A percentile compares a stretch with the other conserved stretches of the same genome.
These are phyloP conservation scores for Verticillium zaregamsianum DNA, from an alignment of 2,329 filamentous ascomycete species.

Conservation along the genomic window DNA sequence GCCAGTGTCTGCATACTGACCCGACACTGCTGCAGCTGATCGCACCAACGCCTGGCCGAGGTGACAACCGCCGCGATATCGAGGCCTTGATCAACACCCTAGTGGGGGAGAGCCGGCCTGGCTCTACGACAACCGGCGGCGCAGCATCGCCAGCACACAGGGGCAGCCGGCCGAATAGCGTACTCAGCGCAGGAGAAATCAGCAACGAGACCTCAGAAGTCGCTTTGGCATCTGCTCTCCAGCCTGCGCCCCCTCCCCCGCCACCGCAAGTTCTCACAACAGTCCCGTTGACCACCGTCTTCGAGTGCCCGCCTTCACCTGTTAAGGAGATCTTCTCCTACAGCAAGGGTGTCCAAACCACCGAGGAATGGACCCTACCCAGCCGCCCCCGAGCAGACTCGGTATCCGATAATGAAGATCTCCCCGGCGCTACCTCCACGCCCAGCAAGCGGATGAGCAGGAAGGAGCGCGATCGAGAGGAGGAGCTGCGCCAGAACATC, in stretches of 20 bases:
- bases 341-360: slow-evolving; percentile 93
- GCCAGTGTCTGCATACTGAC: neutral
- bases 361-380: slow-evolving; percentile 64
- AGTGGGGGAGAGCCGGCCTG: slow-evolving; percentile 71
- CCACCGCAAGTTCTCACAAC: slow-evolving; percentile 69
- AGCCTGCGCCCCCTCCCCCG: slow-evolving; percentile 26
- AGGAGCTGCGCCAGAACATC: slow-evolving; percentile 81
- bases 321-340: slow-evolving; percentile 88
- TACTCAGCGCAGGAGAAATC: slow-evolving; percentile 75
- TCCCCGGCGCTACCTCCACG: slow-evolving; percentile 49
- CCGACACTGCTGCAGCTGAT: slow-evolving; percentile 34
- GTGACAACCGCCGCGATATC: slow-evolving; percentile 69
- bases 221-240: slow-evolving; percentile 39
- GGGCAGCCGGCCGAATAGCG: slow-evolving; percentile 79
- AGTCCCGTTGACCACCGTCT: slow-evolving; percentile 69
- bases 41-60: slow-evolving; percentile 66
- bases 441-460: slow-evolving; percentile 73
- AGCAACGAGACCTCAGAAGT: slow-evolving; percentile 70
- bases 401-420: slow-evolving; percentile 61
- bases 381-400: slow-evolving; percentile 50
- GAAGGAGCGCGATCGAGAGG: slow-evolving; percentile 76
- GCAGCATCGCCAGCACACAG: slow-evolving; percentile 62
- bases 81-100: slow-evolving; percentile 82
- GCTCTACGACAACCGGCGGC: slow-evolving; percentile 58
- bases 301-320: slow-evolving; percentile 73